Base-by-base conservation (phyloP, 768 basidiomycete species). In the Suillus cothurnatus region DNA sequence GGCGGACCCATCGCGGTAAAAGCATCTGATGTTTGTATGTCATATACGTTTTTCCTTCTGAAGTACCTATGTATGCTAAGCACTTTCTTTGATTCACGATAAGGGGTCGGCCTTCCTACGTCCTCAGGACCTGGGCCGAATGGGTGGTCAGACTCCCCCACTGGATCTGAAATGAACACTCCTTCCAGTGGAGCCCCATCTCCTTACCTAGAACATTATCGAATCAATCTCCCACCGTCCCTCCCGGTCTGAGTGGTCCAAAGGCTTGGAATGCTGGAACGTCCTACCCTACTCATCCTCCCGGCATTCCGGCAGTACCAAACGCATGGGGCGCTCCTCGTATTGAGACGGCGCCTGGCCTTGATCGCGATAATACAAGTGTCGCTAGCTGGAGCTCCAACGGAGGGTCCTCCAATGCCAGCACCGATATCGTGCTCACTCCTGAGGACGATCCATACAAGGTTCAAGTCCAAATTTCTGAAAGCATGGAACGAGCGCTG, bases 1-100 rank as follows among this genome's bases (percentile, higher is more conserved):
- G 75, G 75, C 23, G 75, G 75, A 7, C 49, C 68, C 7, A 36
- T 77, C 28, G 38, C 26, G 3, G 71, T 76, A 21, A 76, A 77
- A 64, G 65, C 71, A 21, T 64, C 32, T 59, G 73, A 74, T 49
- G 70, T 76, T 62, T 76, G 75, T 76, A 52, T 65, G 75, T 74
- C 8, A 21, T 52, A n/a, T 17, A 11, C 4, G n/a, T 39, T 8
- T 41, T 41, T 19, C 31, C 19, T 28, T 1, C 9, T 21, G 43
- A 34, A 17, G n/a, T 32, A 36, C 38, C 21, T n/a, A 11, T 53
- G 9, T 9, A 53, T 12, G 6, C 57, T 58, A 21, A 58, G 11
- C 9, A 23, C 36, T 26, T 56, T 14, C 53, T 50, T 52, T 28
- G 26, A 31, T 31, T 36, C 56, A 58, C 26, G 17, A 39, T 26